A percentile compares a stretch with the other conserved stretches of the same genome.
phyloP scores from a whole-genome alignment of 108 stramenopile species.

The Cyclostephanos invisitatus region DNA sequence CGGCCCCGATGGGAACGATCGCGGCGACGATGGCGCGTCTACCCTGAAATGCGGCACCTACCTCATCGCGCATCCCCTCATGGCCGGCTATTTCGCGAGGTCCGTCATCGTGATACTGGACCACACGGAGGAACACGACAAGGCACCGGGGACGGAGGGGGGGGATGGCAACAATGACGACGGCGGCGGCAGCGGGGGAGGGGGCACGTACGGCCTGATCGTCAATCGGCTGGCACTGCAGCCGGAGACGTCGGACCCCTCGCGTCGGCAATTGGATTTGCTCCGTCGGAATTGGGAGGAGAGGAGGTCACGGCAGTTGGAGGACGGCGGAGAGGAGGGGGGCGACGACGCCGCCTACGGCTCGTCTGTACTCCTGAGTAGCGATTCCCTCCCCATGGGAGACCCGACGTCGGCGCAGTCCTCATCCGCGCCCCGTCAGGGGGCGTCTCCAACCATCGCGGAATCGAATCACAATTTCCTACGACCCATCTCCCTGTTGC shows the following conservation, averaged over 20 bases:
- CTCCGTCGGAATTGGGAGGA: constrained; percentile 37
- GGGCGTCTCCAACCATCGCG: background rate
- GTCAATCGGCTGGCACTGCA: constrained; percentile 69
- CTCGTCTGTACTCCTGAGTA: background rate
- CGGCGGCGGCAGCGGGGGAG: constrained; percentile 7
- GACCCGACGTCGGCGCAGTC: background rate
- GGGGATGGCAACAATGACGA: constrained; percentile 7
- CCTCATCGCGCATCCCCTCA: constrained; percentile 79
- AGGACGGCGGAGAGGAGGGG: constrained; percentile 6
- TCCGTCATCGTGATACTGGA: constrained; percentile 79
- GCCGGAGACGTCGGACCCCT: constrained; percentile 30
- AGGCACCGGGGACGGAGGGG: constrained; percentile 8
- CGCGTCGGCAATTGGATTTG: constrained; percentile 26
- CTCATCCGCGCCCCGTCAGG: constrained; percentile 1
- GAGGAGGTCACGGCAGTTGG: constrained; percentile 18
- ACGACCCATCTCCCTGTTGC: constrained; percentile 28
- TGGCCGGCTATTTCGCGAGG: constrained; percentile 71
- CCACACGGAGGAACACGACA: constrained; percentile 31
- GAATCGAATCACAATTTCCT: constrained; percentile 6
- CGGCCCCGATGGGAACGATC: background rate
- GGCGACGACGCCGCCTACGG: constrained; percentile 30
- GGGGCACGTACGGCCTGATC: constrained; percentile 82
- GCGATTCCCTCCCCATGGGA: background rate
- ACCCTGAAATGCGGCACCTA: constrained; percentile 73
- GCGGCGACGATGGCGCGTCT: constrained; percentile 8